Percentiles rank a stretch among this genome's conserved stretches.
Conservation (phyloP, 352 stramenopile species). For the Aphanomyces invadans region DNA sequence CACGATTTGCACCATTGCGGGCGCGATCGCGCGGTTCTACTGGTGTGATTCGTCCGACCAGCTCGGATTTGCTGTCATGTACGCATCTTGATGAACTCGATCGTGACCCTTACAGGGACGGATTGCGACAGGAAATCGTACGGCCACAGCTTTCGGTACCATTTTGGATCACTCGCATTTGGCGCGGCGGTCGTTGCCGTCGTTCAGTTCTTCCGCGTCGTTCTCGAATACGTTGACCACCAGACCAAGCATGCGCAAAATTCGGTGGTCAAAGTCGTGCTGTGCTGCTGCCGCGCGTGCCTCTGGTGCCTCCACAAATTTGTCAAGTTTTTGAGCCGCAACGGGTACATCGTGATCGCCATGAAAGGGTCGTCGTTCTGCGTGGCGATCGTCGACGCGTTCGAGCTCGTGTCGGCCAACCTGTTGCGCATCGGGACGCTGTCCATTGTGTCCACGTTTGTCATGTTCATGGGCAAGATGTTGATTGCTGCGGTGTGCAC, state of each 20-base stretch:
- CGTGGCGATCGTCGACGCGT: slow-evolving; percentile 85
- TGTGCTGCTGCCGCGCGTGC: slow-evolving; percentile 79
- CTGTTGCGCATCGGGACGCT: slow-evolving; percentile 88
- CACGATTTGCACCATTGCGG: slow-evolving; percentile 90
- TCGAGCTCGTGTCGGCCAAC: slow-evolving; percentile 90
- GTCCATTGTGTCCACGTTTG: slow-evolving; percentile 87
- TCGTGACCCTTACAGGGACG: too few relatives aligned
- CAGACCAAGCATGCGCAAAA: slow-evolving; percentile 86
- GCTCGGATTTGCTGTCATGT: slow-evolving; percentile 49
- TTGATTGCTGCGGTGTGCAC: slow-evolving; percentile 52
- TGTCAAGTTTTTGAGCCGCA: slow-evolving; percentile 97
- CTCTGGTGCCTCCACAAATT: slow-evolving; percentile 95
- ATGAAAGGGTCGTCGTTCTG: slow-evolving; percentile 79
- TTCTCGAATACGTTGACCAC: slow-evolving; percentile 92
- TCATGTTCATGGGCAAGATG: slow-evolving; percentile 92
- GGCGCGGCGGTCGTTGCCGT: slow-evolving; percentile 95
- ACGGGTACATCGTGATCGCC: slow-evolving; percentile 89
- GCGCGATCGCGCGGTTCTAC: slow-evolving; percentile 88
- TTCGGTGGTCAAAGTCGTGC: slow-evolving; percentile 72
- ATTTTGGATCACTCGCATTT: slow-evolving; percentile 93
- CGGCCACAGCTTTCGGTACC: slow-evolving; percentile 75
- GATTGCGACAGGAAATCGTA: slow-evolving; percentile 36
- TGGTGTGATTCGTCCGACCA: slow-evolving; percentile 60
- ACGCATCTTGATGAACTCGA: slow-evolving; percentile 16
- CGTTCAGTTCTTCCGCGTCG: slow-evolving; percentile 90